Base-by-base conservation (phyloP, 306 rosid species). In the Quercus glauca region DNA sequence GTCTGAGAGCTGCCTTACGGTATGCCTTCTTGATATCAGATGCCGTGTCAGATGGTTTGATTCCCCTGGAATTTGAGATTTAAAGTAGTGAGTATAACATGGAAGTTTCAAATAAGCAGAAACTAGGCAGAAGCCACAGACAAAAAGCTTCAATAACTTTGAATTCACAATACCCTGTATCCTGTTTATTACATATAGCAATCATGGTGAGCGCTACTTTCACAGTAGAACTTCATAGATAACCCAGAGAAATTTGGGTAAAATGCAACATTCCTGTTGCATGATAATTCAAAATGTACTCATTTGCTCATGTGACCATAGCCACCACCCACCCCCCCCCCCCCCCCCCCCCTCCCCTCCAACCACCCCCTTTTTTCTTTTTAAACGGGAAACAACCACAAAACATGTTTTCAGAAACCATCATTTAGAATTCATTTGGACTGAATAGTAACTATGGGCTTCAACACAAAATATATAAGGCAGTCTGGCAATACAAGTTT, bases 1-100 rank as follows among this genome's bases (percentile, higher is more conserved):
- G 95, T 83, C 86, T 87, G 64, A 91, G 91, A 73, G 95, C 95
- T 53, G 95, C 92, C 88, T 87, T 89, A 73, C 90, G 92, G 78
- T 89, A 91, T 77, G 91, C 92, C 82, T 91, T 91, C 79, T 89
- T 91, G 79, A 91, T 84, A 81, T 87, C 95, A 57, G 85, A 68
- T 63, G 91, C 81, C 19, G 90, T 52, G 73, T 84, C 95, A 33
- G 71, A 74, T 69, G 82, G 73, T 85, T 85, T 89, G 41, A 80
- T 79, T 76, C 95, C 95, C 83, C 95, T 91, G 87, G 63, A 56
- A 69, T 71, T 68, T 41, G 60, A 85, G 73, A 82, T 51, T 33
- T 35, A 57, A 58, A 79, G 64, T 49, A 61, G 74, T 52, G 75
- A 77, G 53, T 3, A 80, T 15, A 79, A 51, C 20, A 65, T 58